Evolutionary conservation across 768 basidiomycete species (phyloP).

Genomic region (Gelatoporia subvermispora): DNA sequence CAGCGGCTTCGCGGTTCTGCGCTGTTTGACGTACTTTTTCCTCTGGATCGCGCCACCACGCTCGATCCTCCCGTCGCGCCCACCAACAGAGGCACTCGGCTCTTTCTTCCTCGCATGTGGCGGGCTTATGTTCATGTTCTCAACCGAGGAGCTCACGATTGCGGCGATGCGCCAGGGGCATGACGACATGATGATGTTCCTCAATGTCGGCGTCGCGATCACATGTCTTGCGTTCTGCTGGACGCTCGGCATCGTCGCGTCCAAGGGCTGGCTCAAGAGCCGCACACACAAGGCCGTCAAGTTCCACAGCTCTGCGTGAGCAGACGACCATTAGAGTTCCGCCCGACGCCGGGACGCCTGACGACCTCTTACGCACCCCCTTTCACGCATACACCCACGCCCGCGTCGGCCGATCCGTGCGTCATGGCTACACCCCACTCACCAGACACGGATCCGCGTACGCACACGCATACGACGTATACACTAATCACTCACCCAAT

Average conservation of each 20-base stretch:
- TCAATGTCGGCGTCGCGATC: conserved; percentile 79
- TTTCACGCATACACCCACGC: too few species aligned
- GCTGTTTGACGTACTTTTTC: conserved; percentile 92
- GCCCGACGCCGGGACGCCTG: too few species aligned
- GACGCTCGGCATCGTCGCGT: conserved; percentile 66
- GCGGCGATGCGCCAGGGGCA: conserved; percentile 88
- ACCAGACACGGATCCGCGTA: too few species aligned
- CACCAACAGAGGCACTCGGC: conserved; percentile 88
- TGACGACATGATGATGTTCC: conserved; percentile 87
- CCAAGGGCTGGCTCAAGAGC: conserved; percentile 77
- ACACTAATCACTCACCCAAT: too few species aligned
- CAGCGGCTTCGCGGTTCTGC: conserved; percentile 67
- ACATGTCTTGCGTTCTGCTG: conserved; percentile 87
- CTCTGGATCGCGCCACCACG: conserved; percentile 82
- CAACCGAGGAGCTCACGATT: conserved; percentile 83
- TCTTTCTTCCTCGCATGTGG: conserved; percentile 86
- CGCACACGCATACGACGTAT: too few species aligned
- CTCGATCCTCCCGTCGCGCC: conserved; percentile 84
- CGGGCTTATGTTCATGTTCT: conserved; percentile 86
- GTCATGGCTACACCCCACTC: too few species aligned
- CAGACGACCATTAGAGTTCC: background rate
- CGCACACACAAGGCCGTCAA: conserved; percentile 26
- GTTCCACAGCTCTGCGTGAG: conserved; percentile 33
- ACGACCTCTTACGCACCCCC: too few species aligned
- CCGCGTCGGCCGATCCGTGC: too few species aligned